Base-by-base conservation (phyloP, 768 basidiomycete genomes). In the Ramaria rubella region DNA sequence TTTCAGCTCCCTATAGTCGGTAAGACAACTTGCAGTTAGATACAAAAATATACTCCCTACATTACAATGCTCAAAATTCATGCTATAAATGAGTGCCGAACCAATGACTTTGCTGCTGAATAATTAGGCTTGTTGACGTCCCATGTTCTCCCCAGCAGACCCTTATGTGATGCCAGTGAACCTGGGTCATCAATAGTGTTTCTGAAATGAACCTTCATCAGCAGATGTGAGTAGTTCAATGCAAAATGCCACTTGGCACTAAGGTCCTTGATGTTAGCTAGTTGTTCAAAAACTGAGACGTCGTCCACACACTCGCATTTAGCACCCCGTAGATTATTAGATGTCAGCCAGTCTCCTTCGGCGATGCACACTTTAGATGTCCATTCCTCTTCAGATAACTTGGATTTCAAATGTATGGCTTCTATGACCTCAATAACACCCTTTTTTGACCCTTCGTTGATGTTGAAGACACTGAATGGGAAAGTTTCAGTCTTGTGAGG, bases 261-360 rank as follows among this genome's bases (percentile, higher is more conserved):
- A n/a, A 64, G 43, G 33, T 67, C 65, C 15, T 67, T 59, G 3
- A 46, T 54, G 54, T 65, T 65, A n/a, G 64, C 63, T 12, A 68
- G 50, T 1, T 65, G 55, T 42, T 67, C 65, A 55, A 63, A 60
- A 0, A 60, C 2, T 34, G 62, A 58, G 24, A 64, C 55, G 40
- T 70, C 68, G 40, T 66, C 64, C 33, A 26, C 49, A 1, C 66
- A 59, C 49, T 66, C 62, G 9, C 59, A 48, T 17, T 59, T 60
- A 7, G 65, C 67, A 34, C 36, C 60, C 1, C 66, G 63, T 19
- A 67, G 52, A 57, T 68, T 68, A 45, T 54, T 66, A 0, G 63
- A 31, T 6, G 70, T 68, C 2, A 71, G 56, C 67, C 64, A 70
- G 58, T 71, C 69, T 6, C 69, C 69, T 6, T 59, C 55, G 30